These are phyloP conservation scores for Coemansia sp. DNA, from an alignment of 192 early-diverging fungal species.

Conservation along the genomic window DNA sequence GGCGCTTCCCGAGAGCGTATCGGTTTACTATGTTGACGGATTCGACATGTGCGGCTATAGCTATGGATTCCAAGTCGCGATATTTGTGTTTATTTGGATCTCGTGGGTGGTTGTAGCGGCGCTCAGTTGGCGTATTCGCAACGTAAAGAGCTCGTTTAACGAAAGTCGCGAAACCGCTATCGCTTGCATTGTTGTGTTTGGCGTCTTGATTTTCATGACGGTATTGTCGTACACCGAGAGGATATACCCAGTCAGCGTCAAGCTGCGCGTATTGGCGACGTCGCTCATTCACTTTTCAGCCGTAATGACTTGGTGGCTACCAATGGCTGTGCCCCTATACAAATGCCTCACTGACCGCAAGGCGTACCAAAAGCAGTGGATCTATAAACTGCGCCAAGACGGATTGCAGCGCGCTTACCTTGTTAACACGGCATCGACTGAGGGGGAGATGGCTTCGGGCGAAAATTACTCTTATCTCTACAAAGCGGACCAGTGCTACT, in stretches of 20 bases:
- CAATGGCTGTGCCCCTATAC: slow-evolving; percentile 34
- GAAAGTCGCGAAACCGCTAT: slow-evolving; percentile 37
- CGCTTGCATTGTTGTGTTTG: slow-evolving; percentile 22
- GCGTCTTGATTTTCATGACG: slow-evolving; percentile 29
- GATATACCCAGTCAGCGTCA: slow-evolving; percentile 14
- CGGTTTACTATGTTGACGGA: slow-evolving; percentile 18
- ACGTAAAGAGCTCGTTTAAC: slow-evolving; percentile 52
- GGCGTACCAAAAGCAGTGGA: slow-evolving; percentile 23
- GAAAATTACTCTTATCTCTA: neutral
- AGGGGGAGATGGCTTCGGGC: neutral
- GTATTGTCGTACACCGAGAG: slow-evolving; percentile 28
- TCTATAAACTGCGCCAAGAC: slow-evolving; percentile 22
- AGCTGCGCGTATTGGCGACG: slow-evolving; percentile 28
- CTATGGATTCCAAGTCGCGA: slow-evolving; percentile 25
- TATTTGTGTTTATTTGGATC: slow-evolving; percentile 40
- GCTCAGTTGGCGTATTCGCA: slow-evolving; percentile 41
- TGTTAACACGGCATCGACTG: neutral
- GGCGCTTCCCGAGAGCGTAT: neutral
- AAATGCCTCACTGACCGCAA: slow-evolving; percentile 25
- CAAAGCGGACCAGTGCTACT: neutral
- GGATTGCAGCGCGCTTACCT: slow-evolving; percentile 34
- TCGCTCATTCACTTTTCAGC: slow-evolving; percentile 32
- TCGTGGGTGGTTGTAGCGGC: slow-evolving; percentile 24
- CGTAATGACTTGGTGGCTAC: slow-evolving; percentile 36
- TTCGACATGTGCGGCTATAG: slow-evolving; percentile 33